These are phyloP conservation scores for Rhodomyrtus psidioides DNA, from an alignment of 441 rosid genomes.

Conservation along the genomic window DNA sequence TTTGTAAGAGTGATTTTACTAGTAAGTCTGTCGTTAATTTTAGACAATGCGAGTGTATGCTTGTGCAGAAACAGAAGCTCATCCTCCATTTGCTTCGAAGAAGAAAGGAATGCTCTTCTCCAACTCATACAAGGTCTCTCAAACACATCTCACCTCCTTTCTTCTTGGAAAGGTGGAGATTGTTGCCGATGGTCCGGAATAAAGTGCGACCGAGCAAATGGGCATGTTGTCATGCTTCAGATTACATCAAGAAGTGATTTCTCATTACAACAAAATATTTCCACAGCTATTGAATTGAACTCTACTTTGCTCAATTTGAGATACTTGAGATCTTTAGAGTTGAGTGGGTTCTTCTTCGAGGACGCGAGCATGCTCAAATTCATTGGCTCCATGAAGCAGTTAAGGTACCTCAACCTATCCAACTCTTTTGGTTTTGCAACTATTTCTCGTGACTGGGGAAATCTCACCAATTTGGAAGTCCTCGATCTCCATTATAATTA, in stretches of 20 bases:
- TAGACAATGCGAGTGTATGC: background rate
- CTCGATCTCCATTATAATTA: background rate
- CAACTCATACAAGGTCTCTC: background rate
- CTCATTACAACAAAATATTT: fast-evolving
- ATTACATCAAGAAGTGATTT: background rate
- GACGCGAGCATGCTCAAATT: no score
- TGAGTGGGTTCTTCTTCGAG: background rate
- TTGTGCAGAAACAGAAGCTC: background rate
- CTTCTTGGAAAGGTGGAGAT: background rate
- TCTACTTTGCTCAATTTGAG: background rate
- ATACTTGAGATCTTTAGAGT: background rate
- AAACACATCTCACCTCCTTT: fast-evolving
- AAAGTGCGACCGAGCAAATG: background rate
- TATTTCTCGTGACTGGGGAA: background rate
- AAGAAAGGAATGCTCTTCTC: background rate
- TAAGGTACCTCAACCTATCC: background rate
- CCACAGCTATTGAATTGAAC: background rate
- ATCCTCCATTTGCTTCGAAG: background rate
- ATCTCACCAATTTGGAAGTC: background rate
- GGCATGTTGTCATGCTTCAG: background rate
- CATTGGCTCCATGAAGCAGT: background rate
- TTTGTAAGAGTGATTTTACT: background rate
- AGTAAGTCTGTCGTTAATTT: background rate
- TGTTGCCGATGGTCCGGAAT: background rate
- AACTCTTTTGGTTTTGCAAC: background rate